phyloP scores from a whole-genome alignment of 164 flowering plant species.

The Kingdonia uniflora region DNA sequence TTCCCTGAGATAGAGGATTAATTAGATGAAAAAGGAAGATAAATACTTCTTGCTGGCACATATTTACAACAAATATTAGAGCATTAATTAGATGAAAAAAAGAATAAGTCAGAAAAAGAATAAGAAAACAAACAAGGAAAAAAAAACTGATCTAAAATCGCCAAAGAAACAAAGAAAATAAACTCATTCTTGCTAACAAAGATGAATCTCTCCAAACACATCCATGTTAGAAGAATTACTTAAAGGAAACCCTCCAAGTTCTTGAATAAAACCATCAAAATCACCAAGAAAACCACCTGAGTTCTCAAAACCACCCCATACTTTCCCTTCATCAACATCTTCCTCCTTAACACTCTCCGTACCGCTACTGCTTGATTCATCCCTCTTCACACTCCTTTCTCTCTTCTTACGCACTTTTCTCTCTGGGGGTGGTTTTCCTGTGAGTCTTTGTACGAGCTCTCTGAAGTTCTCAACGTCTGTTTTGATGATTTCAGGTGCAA shows the following conservation, averaged over 20 bases:
- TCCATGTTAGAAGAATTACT: conserved; percentile 33
- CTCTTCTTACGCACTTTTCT: conserved; percentile 13
- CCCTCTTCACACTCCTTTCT: conserved; percentile 7
- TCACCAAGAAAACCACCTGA: conserved; percentile 41
- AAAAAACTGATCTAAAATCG: not conserved
- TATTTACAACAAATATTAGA: no score
- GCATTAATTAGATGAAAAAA: not conserved
- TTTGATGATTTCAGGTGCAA: conserved; percentile 89
- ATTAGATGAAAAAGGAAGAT: no score
- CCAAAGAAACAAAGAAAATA: not conserved
- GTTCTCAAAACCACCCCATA: conserved; percentile 28
- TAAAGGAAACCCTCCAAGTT: conserved; percentile 33
- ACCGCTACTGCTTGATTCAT: not conserved
- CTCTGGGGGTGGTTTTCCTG: conserved; percentile 51
- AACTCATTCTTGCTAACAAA: not conserved
- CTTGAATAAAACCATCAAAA: conserved; percentile 59
- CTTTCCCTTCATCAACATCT: conserved; percentile 15
- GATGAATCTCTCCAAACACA: conserved; percentile 28
- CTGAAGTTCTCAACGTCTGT: conserved; percentile 75
- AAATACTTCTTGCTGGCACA: no score
- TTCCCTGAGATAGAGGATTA: no score
- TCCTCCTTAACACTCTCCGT: conserved; percentile 25
- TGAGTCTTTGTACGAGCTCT: conserved; percentile 79
- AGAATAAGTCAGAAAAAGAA: not conserved
- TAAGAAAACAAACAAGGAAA: not conserved